Percentiles rank a stretch among this genome's conserved stretches.
These are phyloP conservation scores for Lactarius akahatsu DNA, from an alignment of 768 basidiomycete species.

Conservation along the genomic window DNA sequence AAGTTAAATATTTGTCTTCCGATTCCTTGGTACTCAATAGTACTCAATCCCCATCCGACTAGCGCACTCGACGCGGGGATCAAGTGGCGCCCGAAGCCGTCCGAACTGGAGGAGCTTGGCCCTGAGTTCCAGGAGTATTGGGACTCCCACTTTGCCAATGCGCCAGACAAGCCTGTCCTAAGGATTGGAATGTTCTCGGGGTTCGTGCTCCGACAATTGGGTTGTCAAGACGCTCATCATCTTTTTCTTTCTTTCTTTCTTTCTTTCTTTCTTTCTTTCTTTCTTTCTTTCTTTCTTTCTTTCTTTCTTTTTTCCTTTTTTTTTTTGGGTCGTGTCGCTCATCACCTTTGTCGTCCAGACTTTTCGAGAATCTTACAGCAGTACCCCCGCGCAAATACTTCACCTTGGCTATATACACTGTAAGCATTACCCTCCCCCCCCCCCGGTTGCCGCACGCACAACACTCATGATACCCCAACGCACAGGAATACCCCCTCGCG, in stretches of 20 bases:
- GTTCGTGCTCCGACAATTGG: conserved; percentile 22
- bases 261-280: no score
- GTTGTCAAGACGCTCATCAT: background rate
- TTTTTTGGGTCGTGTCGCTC: no score
- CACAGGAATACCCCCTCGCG: conserved; percentile 28
- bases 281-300: no score
- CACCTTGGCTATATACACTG: conserved; percentile 16
- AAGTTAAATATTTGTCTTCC: conserved; percentile 14
- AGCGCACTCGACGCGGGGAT: conserved; percentile 32
- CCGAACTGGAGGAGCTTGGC: conserved; percentile 32
- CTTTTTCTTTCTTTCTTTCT: no score
- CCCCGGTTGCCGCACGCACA: background rate
- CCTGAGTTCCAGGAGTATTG: conserved; percentile 33
- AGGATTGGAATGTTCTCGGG: conserved; percentile 17
- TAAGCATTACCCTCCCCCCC: background rate
- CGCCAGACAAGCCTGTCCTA: conserved; percentile 32
- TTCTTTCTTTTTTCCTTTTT: no score
- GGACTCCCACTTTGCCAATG: conserved; percentile 30
- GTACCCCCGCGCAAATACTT: conserved; percentile 31
- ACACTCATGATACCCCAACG: no score
- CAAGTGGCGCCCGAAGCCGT: conserved; percentile 30
- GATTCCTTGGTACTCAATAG: background rate
- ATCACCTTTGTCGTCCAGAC: background rate
- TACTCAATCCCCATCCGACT: background rate
- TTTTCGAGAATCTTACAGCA: background rate